These are phyloP conservation scores for Hyaloperonospora brassicae DNA, from an alignment of 352 stramenopile genomes.

Conservation along the genomic window DNA sequence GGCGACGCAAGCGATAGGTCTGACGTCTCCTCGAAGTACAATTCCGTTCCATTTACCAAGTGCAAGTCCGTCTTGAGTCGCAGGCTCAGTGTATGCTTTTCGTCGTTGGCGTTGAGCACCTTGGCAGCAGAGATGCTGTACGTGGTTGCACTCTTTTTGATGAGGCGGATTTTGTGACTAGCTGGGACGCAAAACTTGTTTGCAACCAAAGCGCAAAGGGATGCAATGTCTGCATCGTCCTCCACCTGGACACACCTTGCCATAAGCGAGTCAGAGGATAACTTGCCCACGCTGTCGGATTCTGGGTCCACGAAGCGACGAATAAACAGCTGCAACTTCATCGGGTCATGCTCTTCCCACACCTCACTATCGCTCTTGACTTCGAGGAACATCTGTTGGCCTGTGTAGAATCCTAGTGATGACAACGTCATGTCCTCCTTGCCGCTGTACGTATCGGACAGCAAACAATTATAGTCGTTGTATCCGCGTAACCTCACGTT, in stretches of 20 bases:
- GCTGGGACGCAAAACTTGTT: conserved; percentile 45
- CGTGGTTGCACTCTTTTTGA: conserved; percentile 60
- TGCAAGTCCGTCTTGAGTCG: conserved; percentile 57
- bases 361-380: conserved; percentile 48
- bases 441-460: conserved; percentile 55
- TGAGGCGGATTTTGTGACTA: conserved; percentile 39
- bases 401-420: conserved; percentile 56
- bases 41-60: conserved; percentile 54
- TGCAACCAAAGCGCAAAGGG: conserved; percentile 38
- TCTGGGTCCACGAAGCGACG: conserved; percentile 41
- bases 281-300: background rate
- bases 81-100: conserved; percentile 31
- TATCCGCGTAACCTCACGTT: conserved; percentile 64
- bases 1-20: conserved; percentile 39
- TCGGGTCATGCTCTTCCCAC: conserved; percentile 59
- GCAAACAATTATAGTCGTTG: conserved; percentile 68
- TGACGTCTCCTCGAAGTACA: conserved; percentile 66
- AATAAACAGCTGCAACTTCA: conserved; percentile 66
- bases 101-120: conserved; percentile 50
- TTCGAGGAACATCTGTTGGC: conserved; percentile 68
- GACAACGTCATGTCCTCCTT: conserved; percentile 47
- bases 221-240: conserved; percentile 45
- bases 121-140: conserved; percentile 62
- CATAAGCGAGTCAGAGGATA: conserved; percentile 18
- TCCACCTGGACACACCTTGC: conserved; percentile 56